Evolutionary conservation across 257 asterid species (phyloP), one percentile per base, ranked within the genome.

Genomic region (Solanum chiquidenum): DNA sequence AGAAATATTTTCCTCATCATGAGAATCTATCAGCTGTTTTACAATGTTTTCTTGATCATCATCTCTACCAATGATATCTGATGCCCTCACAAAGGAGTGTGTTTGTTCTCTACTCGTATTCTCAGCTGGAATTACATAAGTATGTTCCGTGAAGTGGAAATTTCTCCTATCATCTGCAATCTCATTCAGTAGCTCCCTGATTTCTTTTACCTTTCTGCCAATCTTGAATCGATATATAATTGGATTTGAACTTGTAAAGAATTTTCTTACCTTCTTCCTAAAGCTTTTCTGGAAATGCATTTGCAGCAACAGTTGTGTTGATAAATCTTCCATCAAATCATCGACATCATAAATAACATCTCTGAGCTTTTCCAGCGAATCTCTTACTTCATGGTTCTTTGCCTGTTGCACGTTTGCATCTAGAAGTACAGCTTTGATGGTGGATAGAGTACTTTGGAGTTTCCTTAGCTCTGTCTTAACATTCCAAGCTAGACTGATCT

Each of bases 61-160:
- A 14, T 91, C 93, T 88, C 95, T 93, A 87, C 95, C 94, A 8
- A 93, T 87, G 46, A 93, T 89, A n/a, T 91, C 94, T n/a, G 93
- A 89, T 25, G 92, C 91, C 66, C 87, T 89, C 4, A 93, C 94
- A 89, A 76, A 93, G 18, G 95, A 92, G 91, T 91, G 94, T 84
- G 94, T 91, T 89, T 93, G 94, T 42, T 92, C 94, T 86, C 91
- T 90, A 6, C 62, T 68, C n/a, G 66, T 87, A 86, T 64, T 84
- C 37, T 87, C 87, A 1, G 29, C 87, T 21, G 86, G 88, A 64
- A 52, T 76, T 38, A 86, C 71, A 85, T 73, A 80, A 42, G 74
- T 20, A 62, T 86, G 83, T 83, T 92, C 93, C 14, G 89, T 83
- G 79, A 93, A 91, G 86, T 90, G 93, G 84, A 93, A 92, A 52